These are phyloP conservation scores for Suillus subalutaceus DNA, from an alignment of 768 basidiomycete genomes.

Conservation along the genomic window DNA sequence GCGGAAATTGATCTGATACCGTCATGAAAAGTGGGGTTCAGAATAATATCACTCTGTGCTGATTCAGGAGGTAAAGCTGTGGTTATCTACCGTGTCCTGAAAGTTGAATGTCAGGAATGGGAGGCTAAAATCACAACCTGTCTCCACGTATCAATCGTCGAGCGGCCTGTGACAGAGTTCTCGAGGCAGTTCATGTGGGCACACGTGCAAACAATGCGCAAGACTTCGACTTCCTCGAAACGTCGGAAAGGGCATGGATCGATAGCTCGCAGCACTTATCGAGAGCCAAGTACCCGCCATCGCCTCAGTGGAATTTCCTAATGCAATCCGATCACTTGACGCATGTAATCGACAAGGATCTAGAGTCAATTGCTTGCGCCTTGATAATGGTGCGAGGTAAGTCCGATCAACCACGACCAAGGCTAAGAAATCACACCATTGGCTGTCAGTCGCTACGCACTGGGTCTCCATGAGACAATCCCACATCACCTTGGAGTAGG, in stretches of 20 bases:
- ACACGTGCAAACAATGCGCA: constrained; percentile 7
- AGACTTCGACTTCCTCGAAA: constrained; percentile 4
- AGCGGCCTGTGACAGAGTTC: neutral
- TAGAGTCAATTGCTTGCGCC: neutral
- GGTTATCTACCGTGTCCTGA: neutral
- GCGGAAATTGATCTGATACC: constrained; percentile 8
- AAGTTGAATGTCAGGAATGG: neutral
- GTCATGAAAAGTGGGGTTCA: neutral
- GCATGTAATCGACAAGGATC: neutral
- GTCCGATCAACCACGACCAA: neutral
- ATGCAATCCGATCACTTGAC: constrained; percentile 1
- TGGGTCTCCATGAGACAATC: neutral
- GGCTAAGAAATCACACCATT: neutral
- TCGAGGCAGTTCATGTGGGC: neutral
- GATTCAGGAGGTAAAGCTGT: neutral
- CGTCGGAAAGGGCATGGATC: constrained; percentile 8
- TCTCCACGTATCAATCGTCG: neutral
- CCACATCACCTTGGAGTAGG: neutral
- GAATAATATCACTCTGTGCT: neutral
- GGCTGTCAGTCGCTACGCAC: neutral
- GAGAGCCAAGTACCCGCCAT: neutral
- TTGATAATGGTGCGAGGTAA: neutral
- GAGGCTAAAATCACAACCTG: neutral
- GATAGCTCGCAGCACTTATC: constrained; percentile 1
- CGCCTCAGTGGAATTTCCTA: constrained; percentile 1